A percentile compares a stretch with the other conserved stretches of the same genome.
Evolutionary conservation across 106 monocot species (phyloP).

Genomic region (Iris macrosiphon): DNA sequence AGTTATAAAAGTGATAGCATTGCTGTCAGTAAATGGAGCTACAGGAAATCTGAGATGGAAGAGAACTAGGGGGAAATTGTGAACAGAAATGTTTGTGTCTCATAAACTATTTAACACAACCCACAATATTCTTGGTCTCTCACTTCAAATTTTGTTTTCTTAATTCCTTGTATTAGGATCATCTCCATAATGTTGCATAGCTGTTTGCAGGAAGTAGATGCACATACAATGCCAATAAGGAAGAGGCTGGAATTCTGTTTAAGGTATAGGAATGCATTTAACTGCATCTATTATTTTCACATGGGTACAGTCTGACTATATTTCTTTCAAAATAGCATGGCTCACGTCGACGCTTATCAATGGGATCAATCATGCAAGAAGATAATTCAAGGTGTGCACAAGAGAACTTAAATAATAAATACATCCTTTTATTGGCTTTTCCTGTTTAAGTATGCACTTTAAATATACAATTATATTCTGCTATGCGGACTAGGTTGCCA

Average conservation of each 20-base stretch:
- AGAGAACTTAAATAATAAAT: not conserved
- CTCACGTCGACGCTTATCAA: slow-evolving; percentile 30
- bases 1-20: too few species aligned
- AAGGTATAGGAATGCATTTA: slow-evolving; percentile 42
- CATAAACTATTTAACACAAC: not conserved
- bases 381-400: slow-evolving; percentile 82
- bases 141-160: not conserved
- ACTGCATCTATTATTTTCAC: not conserved
- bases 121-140: not conserved
- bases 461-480: too few species aligned
- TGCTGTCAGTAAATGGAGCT: too few species aligned
- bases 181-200: too few species aligned
- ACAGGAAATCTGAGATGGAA: too few species aligned
- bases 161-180: not conserved
- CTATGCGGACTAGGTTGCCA: too few species aligned
- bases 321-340: slow-evolving; percentile 57
- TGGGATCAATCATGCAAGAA: slow-evolving; percentile 42
- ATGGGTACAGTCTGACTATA: not conserved
- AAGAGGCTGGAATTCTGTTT: slow-evolving; percentile 59
- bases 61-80: too few species aligned
- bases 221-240: slow-evolving; percentile 14
- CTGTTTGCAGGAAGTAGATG: slow-evolving; percentile 29
- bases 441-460: not conserved
- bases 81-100: not conserved
- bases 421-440: not conserved